Evolutionary conservation across 225 moss, liverwort and hornwort genomes (phyloP), one percentile per base, ranked within the genome.

Genomic region (Polytrichum commune): DNA sequence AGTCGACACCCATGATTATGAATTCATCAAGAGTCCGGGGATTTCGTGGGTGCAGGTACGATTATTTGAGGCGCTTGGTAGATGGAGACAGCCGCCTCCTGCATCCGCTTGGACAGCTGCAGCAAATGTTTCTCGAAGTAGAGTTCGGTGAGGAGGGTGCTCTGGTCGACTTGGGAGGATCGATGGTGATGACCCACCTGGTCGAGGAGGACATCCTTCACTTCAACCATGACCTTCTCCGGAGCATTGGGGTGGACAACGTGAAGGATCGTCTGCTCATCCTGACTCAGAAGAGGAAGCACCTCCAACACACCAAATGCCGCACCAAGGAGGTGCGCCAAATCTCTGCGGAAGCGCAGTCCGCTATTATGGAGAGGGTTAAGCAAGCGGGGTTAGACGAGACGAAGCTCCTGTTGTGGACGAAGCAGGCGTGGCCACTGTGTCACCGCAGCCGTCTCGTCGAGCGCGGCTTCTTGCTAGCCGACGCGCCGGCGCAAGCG

Each of bases 241-340:
- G 68, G 22, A 83, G 75, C 80, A 83, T 86, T n/a, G 86, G 86
- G 10, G 27, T 86, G 2, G 64, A 72, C 70, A 83, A 29, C n/a
- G 83, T 80, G 5, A 86, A 86, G 8, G 86, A 86, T 28, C 65
- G 86, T 6, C 64, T 86, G 16, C 77, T 75, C 27, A 83, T 86
- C 35, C 57, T 86, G n/a, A 80, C 22, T 23, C 83, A 73, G 75
- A 75, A 78, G 69, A 77, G 67, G 66, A 83, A 73, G 60, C 64
- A 83, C 75, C 46, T 86, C 2, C 69, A 70, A 18, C 65, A 67
- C 5, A 46, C 46, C 35, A 68, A 5, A 30, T 4, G 29, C 20
- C 53, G 63, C 7, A 61, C 32, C 4, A 83, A 61, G 53, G 1
- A 38, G 18, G 30, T 62, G 7, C 38, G 20, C 27, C 30, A 83